Conservation (phyloP, 2,329 filamentous ascomycete species). For the Teratosphaeria pseudoeucalypti region DNA sequence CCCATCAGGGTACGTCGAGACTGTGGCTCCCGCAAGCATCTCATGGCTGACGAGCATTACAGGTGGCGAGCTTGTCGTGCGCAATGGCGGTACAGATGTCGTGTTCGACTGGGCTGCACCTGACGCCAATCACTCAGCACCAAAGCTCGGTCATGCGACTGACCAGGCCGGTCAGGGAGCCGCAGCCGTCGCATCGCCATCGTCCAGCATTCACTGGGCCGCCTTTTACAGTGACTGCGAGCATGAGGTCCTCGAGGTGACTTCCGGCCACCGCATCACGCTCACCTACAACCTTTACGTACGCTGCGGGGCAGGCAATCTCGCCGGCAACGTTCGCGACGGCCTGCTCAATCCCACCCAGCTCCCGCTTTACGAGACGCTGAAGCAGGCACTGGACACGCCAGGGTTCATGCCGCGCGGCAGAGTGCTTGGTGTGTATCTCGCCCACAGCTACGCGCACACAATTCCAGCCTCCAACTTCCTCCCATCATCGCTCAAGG, state of each 20-base stretch:
- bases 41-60: background rate
- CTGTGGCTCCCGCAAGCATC: background rate
- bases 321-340: conserved; percentile 11
- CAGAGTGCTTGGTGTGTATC: conserved; percentile 9
- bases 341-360: conserved; percentile 21
- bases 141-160: background rate
- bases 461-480: conserved; percentile 6
- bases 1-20: background rate
- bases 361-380: conserved; percentile 28
- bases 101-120: conserved; percentile 32
- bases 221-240: conserved; percentile 46
- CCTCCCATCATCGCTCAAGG: conserved; percentile 16
- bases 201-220: conserved; percentile 34
- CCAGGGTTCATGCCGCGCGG: conserved; percentile 28
- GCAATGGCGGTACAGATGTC: conserved; percentile 28
- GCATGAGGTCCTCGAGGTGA: conserved; percentile 43
- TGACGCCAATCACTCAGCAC: background rate
- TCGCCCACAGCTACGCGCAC: conserved; percentile 17
- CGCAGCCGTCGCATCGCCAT: background rate
- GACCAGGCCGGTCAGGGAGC: conserved; percentile 4
- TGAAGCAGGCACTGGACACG: conserved; percentile 23
- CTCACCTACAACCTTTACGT: conserved; percentile 51
- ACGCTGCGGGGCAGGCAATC: conserved; percentile 24
- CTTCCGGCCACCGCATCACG: conserved; percentile 43
- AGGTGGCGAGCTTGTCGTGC: conserved; percentile 36